Conservation (phyloP, 2,329 filamentous ascomycete species). For the Fusarium napiforme region DNA sequence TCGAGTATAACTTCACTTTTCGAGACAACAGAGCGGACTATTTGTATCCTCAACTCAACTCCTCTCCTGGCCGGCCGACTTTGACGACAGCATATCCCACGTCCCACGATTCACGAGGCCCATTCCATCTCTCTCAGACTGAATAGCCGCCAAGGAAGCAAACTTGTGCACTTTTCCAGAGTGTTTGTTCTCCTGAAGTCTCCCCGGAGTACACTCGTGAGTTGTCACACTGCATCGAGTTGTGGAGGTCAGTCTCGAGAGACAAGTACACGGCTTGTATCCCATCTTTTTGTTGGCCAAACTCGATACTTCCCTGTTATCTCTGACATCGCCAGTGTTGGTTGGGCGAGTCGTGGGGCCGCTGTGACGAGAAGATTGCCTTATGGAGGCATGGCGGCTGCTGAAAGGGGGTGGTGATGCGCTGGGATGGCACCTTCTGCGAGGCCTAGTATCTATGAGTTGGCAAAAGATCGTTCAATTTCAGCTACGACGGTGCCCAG, state of each 20-base stretch:
- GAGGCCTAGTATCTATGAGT: background rate
- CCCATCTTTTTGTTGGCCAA: background rate
- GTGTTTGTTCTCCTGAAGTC: constrained; percentile 17
- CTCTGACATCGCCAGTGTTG: background rate
- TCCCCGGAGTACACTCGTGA: constrained; percentile 18
- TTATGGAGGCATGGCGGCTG: constrained; percentile 20
- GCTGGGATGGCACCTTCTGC: constrained; percentile 10
- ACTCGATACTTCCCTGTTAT: constrained; percentile 3
- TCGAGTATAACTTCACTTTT: constrained; percentile 6
- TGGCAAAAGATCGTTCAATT: background rate
- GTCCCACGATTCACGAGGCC: constrained; percentile 2
- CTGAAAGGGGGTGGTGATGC: constrained; percentile 23
- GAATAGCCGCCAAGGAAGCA: background rate
- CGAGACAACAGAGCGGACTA: background rate
- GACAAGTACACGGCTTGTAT: constrained; percentile 18
- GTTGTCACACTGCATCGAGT: constrained; percentile 28
- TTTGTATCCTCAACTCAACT: constrained; percentile 26
- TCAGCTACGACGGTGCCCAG: too few species aligned
- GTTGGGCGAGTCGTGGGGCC: constrained; percentile 24
- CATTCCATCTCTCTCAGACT: background rate
- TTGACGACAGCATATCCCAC: constrained; percentile 17
- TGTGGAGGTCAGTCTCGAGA: constrained; percentile 6
- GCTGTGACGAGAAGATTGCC: constrained; percentile 14
- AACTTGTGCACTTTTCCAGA: background rate
- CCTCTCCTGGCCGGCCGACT: background rate